Base-by-base conservation (phyloP, 306 rosid genomes). In the Sesbania bispinosa region DNA sequence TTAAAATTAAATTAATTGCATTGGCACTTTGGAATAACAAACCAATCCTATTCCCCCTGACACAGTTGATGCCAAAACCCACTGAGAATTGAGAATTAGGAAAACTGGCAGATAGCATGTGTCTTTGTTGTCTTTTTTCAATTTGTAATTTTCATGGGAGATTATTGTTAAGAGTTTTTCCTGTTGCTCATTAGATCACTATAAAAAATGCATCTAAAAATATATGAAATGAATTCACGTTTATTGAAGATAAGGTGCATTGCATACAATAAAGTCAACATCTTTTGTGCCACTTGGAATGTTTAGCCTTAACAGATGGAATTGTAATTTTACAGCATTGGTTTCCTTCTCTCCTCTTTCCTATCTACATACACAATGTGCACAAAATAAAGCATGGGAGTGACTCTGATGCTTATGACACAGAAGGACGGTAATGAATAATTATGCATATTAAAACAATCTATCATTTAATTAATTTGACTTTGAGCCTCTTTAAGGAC, bases 341-440 rank as follows among this genome's bases (percentile, higher is more conserved):
- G 98, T 27, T 85, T 42, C 97, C 98, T 36, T 93, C 98, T 60
- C 92, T 80, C 0, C 84, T 90, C 41, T 75, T 93, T 35, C 98
- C 98, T 0, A 54, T 93, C 36, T 81, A 93, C 80, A 80, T 93
- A 58, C 16, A 62, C 54, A 90, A 89, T 70, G 79, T 94, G 24
- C 96, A 90, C 81, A 89, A 13, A 71, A 5, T 63, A 38, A 90
- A 94, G 82, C 96, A 94, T 38, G 98, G 97, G 13, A 94, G 98
- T 66, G 98, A 94, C 75, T 67, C 89, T 1, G 92, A 87, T 68
- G 72, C 78, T 3, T 94, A 90, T 61, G 97, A 94, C 86, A 87
- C 95, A 1, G 96, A 90, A 81, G 96, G 97, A 83, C 83, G 96
- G 98, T 88, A 41, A 47, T 27, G 15, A 30, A 20, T 10, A 43